Evolutionary conservation across 2,329 filamentous ascomycete genomes (phyloP).

Genomic region (Penicillium sclerotigenum): DNA sequence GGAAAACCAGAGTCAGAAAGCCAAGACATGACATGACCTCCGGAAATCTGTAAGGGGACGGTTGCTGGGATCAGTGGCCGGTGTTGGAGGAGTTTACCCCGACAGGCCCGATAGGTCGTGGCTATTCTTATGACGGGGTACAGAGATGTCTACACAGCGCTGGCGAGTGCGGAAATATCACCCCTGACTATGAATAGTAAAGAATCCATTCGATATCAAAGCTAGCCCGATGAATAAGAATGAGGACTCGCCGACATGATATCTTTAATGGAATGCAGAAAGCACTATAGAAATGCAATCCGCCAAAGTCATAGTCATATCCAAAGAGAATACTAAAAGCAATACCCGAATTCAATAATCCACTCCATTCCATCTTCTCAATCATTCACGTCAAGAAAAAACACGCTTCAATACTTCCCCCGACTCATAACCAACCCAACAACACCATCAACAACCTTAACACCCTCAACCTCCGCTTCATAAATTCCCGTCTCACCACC

Average conservation of each 20-base stretch:
- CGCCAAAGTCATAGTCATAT: background rate
- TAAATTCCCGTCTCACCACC: slow-evolving; percentile 51
- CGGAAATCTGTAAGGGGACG: background rate
- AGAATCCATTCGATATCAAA: background rate
- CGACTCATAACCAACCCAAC: slow-evolving; percentile 51
- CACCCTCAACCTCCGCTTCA: slow-evolving; percentile 54
- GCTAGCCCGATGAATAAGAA: background rate
- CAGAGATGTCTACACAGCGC: background rate
- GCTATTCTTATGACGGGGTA: background rate
- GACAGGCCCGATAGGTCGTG: background rate
- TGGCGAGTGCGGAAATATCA: too few species aligned
- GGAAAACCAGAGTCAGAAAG: background rate
- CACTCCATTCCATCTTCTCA: slow-evolving; percentile 5
- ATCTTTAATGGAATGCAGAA: background rate
- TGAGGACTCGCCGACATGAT: background rate
- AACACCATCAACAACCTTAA: slow-evolving; percentile 54
- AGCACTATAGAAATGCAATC: background rate
- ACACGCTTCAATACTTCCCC: slow-evolving; percentile 7
- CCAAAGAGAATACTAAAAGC: too few species aligned
- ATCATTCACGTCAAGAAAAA: background rate
- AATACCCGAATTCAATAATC: background rate
- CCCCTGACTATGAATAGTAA: background rate
- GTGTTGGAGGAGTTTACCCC: too few species aligned
- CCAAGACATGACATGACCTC: background rate
- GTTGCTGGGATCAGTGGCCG: background rate